Evolutionary conservation across 164 flowering plant genomes (phyloP).

Genomic region (Liquidambar formosana): DNA sequence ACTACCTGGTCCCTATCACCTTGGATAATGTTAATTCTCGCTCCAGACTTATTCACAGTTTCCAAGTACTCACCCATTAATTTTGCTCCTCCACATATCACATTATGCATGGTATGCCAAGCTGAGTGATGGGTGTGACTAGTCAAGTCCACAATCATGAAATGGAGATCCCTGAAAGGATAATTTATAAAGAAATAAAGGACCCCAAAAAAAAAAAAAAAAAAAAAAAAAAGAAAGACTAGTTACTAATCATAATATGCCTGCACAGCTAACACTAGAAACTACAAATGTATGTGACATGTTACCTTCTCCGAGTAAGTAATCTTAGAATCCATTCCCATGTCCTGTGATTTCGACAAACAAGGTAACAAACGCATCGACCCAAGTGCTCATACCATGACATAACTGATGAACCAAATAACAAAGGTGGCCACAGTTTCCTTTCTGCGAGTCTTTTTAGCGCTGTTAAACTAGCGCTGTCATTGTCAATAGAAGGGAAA

Average conservation of each 20-base stretch:
- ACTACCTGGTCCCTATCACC: constrained; percentile 64
- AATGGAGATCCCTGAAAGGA: constrained; percentile 52
- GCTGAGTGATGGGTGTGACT: constrained; percentile 90
- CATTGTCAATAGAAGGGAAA: constrained; percentile 39
- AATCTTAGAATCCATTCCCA: constrained; percentile 70
- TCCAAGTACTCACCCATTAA: constrained; percentile 54
- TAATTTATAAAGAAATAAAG: no score
- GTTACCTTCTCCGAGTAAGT: constrained; percentile 55
- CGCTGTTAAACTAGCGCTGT: constrained; percentile 35
- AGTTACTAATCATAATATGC: no score
- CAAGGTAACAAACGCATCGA: constrained; percentile 62
- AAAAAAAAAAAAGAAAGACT: no score
- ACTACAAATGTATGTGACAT: no score
- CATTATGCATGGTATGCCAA: constrained; percentile 92
- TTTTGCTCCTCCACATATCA: constrained; percentile 76
- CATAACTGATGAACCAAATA: constrained; percentile 74
- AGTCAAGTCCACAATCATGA: constrained; percentile 44
- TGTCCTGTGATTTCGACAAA: constrained; percentile 65
- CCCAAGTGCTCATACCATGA: constrained; percentile 92
- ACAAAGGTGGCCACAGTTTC: constrained; percentile 71
- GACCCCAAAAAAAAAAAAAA: no score
- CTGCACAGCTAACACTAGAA: no score
- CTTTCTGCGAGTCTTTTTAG: constrained; percentile 52
- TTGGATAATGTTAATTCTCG: constrained; percentile 46
- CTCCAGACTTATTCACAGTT: constrained; percentile 25